phyloP scores from a whole-genome alignment of 805 yeast species.

The Candida nitratophila region DNA sequence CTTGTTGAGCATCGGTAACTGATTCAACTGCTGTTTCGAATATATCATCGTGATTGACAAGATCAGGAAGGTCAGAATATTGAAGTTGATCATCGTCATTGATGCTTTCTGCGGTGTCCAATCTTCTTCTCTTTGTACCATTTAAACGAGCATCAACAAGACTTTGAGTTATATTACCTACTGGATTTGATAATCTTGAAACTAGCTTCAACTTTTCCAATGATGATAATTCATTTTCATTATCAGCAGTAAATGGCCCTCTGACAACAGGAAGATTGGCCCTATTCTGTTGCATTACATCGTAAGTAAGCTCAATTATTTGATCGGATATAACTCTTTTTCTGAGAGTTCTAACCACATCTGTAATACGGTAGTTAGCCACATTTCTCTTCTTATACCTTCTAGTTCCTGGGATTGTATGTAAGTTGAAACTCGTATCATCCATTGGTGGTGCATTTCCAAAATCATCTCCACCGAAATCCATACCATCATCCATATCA shows the following conservation, averaged over 20 bases:
- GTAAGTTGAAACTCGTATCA: conserved; percentile 1
- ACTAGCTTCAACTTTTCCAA: not conserved
- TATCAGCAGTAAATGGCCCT: conserved; percentile 3
- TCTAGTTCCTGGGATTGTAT: conserved; percentile 1
- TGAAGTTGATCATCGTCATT: too few relatives aligned
- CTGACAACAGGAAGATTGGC: conserved; percentile 13
- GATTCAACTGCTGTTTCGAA: not conserved
- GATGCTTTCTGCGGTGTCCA: too few relatives aligned
- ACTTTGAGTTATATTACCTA: too few relatives aligned
- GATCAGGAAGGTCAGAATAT: too few relatives aligned
- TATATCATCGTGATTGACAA: not conserved
- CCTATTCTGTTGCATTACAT: conserved; percentile 26
- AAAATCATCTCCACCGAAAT: not conserved
- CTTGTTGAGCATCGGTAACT: not conserved
- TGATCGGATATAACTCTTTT: conserved; percentile 41
- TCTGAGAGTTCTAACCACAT: conserved; percentile 42
- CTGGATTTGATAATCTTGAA: not conserved
- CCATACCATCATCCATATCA: conserved; percentile 6
- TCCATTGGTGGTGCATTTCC: not conserved
- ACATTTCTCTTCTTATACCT: not conserved
- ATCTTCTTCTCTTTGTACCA: conserved; percentile 10
- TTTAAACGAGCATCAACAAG: not conserved
- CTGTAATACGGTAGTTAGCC: conserved; percentile 19
- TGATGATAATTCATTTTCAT: not conserved
- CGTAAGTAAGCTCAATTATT: conserved; percentile 36